These are phyloP conservation scores for Stevia rebaudiana DNA, from an alignment of 140 eudicot species.

Conservation along the genomic window DNA sequence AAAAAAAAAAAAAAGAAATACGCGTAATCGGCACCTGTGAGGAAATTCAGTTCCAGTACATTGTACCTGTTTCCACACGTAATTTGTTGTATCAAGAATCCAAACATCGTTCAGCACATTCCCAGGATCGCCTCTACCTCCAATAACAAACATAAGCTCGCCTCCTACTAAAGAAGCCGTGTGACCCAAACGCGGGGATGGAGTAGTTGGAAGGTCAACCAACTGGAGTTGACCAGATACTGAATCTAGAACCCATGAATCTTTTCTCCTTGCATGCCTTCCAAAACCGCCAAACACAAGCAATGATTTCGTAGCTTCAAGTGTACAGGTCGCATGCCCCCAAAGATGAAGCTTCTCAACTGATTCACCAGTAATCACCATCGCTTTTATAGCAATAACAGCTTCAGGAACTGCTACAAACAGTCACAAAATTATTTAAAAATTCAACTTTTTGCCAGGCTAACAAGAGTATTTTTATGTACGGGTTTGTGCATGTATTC, in stretches of 20 bases:
- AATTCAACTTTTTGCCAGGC: slow-evolving; percentile 43
- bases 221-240: slow-evolving; percentile 41
- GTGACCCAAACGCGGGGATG: slow-evolving; percentile 90
- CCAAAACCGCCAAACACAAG: slow-evolving; percentile 95
- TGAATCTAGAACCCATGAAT: slow-evolving; percentile 57
- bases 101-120: slow-evolving; percentile 79
- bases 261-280: slow-evolving; percentile 84
- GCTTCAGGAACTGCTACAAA: slow-evolving; percentile 32
- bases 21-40: slow-evolving; percentile 46
- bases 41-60: slow-evolving; percentile 58
- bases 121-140: slow-evolving; percentile 95
- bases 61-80: slow-evolving; percentile 56
- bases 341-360: slow-evolving; percentile 78
- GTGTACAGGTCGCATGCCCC: slow-evolving; percentile 83
- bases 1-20: neutral
- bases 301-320: slow-evolving; percentile 33
- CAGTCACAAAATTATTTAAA: slow-evolving; percentile 54
- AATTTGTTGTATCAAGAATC: slow-evolving; percentile 44
- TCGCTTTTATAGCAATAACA: slow-evolving; percentile 34
- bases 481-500: neutral
- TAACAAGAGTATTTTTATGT: slow-evolving; percentile 3
- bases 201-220: slow-evolving; percentile 36
- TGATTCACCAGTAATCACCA: slow-evolving; percentile 56
- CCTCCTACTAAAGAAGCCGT: slow-evolving; percentile 68
- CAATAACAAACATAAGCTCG: slow-evolving; percentile 62